phyloP scores from a whole-genome alignment of 345 rosid species.

The Carallia brachiata region DNA sequence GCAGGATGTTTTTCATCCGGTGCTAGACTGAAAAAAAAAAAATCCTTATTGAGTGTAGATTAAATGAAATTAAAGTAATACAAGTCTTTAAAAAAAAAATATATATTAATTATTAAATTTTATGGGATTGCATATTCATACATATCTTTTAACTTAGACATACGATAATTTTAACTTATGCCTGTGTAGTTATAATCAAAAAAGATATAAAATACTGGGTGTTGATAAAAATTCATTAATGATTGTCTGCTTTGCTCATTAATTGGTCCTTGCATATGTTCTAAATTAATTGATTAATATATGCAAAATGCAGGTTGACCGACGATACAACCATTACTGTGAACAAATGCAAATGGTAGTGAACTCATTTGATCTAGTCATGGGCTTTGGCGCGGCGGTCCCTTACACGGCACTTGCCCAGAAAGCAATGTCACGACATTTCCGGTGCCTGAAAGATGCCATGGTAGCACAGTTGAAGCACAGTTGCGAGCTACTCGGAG shows the following conservation, averaged over 20 bases:
- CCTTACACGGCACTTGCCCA: constrained; percentile 95
- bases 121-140: no score
- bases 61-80: no score
- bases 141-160: no score
- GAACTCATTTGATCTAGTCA: constrained; percentile 87
- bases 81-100: no score
- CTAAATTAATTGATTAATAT: no score
- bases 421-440: constrained; percentile 98
- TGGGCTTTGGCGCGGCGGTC: constrained; percentile 89
- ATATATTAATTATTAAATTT: no score
- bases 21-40: no score
- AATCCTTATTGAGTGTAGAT: no score
- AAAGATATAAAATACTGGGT: neutral
- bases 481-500: constrained; percentile 78
- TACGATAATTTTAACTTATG: no score
- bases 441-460: constrained; percentile 90
- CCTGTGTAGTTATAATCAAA: no score
- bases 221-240: neutral
- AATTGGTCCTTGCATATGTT: constrained; percentile 10
- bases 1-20: no score
- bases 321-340: constrained; percentile 88
- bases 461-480: constrained; percentile 65
- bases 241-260: constrained; percentile 3
- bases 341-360: constrained; percentile 98
- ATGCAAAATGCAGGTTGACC: constrained; percentile 61